These are phyloP conservation scores for Ogataea glucozyma DNA, from an alignment of 805 yeast genomes.

Conservation along the genomic window DNA sequence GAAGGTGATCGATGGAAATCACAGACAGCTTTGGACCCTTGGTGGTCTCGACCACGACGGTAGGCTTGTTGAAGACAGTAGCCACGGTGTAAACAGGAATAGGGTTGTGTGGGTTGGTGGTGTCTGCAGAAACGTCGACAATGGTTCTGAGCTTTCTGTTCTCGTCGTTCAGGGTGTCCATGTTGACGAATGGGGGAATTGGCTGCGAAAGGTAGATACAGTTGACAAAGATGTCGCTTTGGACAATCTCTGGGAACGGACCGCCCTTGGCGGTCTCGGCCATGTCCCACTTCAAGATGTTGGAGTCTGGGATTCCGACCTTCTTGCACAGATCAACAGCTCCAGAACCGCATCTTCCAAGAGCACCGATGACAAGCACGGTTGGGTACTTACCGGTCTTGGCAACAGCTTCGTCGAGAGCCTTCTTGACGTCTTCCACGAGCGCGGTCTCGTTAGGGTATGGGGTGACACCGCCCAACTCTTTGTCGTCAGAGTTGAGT, in stretches of 20 bases:
- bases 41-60: conserved; percentile 77
- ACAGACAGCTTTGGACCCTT: conserved; percentile 87
- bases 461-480: conserved; percentile 79
- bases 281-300: conserved; percentile 93
- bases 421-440: conserved; percentile 66
- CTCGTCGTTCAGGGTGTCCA: conserved; percentile 60
- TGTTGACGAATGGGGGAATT: conserved; percentile 86
- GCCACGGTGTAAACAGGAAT: conserved; percentile 90
- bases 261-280: conserved; percentile 96
- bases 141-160: conserved; percentile 84
- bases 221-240: conserved; percentile 87
- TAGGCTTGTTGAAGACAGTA: conserved; percentile 88
- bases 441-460: conserved; percentile 78
- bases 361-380: conserved; percentile 90
- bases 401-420: conserved; percentile 55
- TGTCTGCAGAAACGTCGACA: conserved; percentile 98
- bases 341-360: conserved; percentile 99
- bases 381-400: conserved; percentile 71
- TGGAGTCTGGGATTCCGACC: conserved; percentile 84
- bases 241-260: conserved; percentile 89
- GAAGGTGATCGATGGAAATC: conserved; percentile 93
- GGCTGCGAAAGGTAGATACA: conserved; percentile 94
- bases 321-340: conserved; percentile 82
- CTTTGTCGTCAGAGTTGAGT: conserved; percentile 61
- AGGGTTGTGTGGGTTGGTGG: conserved; percentile 98